Evolutionary conservation across 768 basidiomycete species (phyloP).

Genomic region (Suillus subluteus): DNA sequence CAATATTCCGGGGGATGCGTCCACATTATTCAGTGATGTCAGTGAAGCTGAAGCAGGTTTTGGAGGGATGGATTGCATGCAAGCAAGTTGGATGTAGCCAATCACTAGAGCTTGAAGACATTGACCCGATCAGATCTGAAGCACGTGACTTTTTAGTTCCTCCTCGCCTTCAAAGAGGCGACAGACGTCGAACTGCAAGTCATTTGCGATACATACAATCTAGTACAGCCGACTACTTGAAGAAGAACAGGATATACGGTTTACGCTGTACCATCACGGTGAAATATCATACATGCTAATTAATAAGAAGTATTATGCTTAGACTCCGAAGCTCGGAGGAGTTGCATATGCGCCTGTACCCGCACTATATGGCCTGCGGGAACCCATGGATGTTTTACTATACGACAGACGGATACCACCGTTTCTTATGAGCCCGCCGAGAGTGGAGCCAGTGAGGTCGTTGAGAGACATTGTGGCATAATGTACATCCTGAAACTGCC

Average conservation of each 20-base stretch:
- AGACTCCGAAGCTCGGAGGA: slow-evolving; percentile 10
- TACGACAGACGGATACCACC: slow-evolving; percentile 94
- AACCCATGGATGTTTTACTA: slow-evolving; percentile 97
- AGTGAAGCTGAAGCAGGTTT: slow-evolving; percentile 1
- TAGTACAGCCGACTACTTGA: neutral
- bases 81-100: slow-evolving; percentile 13
- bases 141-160: neutral
- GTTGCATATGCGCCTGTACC: slow-evolving; percentile 23
- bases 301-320: neutral
- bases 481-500: slow-evolving; percentile 87
- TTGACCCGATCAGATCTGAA: neutral
- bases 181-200: neutral
- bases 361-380: slow-evolving; percentile 75
- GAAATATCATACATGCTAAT: neutral
- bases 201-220: neutral
- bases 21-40: neutral
- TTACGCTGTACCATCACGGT: neutral
- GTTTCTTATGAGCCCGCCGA: slow-evolving; percentile 90
- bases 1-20: neutral
- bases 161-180: too few relatives aligned
- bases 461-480: slow-evolving; percentile 86
- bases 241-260: neutral
- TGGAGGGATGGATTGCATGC: slow-evolving; percentile 11
- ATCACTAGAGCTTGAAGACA: neutral
- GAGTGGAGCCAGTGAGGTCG: slow-evolving; percentile 88